Conservation (phyloP, 1,284 basidiomycete species). For the Apiotrichum mycotoxinovorans region DNA sequence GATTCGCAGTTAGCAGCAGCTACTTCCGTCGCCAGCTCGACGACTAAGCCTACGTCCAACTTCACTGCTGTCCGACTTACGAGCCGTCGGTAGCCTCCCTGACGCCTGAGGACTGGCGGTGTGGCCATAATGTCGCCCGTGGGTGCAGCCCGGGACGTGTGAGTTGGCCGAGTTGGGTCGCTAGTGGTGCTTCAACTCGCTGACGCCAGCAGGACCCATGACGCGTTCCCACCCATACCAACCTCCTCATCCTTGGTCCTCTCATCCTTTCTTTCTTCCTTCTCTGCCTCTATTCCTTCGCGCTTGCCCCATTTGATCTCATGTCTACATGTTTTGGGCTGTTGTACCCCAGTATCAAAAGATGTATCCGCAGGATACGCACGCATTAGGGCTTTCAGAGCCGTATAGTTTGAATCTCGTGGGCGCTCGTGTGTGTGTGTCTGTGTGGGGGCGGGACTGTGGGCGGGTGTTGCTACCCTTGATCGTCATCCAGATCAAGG, state of each 20-base stretch:
- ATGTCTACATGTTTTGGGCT: neutral
- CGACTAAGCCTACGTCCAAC: slow-evolving; percentile 1
- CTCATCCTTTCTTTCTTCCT: neutral
- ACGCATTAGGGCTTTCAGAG: no score
- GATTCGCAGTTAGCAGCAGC: slow-evolving; percentile 73
- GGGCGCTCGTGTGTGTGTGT: no score
- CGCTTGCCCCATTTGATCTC: neutral
- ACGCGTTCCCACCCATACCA: neutral
- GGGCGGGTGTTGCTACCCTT: no score
- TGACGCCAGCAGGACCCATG: no score
- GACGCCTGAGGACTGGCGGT: no score
- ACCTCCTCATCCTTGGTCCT: neutral
- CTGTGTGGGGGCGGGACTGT: no score
- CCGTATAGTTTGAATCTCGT: no score
- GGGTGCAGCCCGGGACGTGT: no score
- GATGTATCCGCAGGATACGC: neutral
- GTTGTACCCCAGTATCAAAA: neutral
- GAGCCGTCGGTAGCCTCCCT: neutral
- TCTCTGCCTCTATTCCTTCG: neutral
- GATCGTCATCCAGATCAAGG: no score
- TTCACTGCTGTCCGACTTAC: no score
- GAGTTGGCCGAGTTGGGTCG: neutral
- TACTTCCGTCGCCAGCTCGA: slow-evolving; percentile 55
- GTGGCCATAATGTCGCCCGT: no score
- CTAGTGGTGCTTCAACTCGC: no score